Evolutionary conservation across 1,284 basidiomycete genomes (phyloP), one percentile per base, ranked within the genome.

Genomic region (Mycosarcoma mackinlayi): DNA sequence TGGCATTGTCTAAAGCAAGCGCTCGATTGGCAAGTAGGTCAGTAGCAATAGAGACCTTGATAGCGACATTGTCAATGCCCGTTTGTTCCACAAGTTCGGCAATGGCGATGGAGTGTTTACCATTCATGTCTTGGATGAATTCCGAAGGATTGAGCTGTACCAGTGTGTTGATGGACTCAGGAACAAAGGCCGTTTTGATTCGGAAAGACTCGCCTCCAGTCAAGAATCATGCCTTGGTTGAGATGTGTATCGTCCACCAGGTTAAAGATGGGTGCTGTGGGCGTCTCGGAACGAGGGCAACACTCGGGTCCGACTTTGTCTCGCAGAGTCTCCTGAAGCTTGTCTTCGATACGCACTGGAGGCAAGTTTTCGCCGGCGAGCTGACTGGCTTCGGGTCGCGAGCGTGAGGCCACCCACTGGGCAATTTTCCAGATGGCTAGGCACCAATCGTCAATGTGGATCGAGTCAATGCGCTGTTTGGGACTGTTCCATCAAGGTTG

Each of bases 91-190:
- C 37, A 16, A 69, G 50, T 41, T 59, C 56, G 27, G 27, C 48
- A 11, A 69, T 46, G 30, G 45, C 55, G 6, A 19, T 51, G 8
- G 27, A 19, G 39, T 78, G 74, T 56, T 75, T 76, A 21, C 66
- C 72, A 54, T 76, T 78, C 40, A 71, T 55, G 4, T 77, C 71
- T n/a, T 78, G 65, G 0, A 49, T 64, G n/a, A 76, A 55, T 37
- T 53, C 55, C 6, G 40, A n/a, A 0, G 64, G 48, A 28, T 70
- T 37, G 39, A 70, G 38, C 1, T 57, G 56, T 0, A 77, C 61
- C 4, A 68, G 44, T 21, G 73, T 54, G 30, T 68, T 68, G 41
- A 53, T n/a, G n/a, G n/a, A n/a, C n/a, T n/a, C n/a, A n/a, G n/a
- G n/a, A n/a, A n/a, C 54, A 16, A 76, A 77, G 34, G 70, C 71